Base-by-base conservation (phyloP, 768 basidiomycete genomes). In the Mrakia frigida region DNA sequence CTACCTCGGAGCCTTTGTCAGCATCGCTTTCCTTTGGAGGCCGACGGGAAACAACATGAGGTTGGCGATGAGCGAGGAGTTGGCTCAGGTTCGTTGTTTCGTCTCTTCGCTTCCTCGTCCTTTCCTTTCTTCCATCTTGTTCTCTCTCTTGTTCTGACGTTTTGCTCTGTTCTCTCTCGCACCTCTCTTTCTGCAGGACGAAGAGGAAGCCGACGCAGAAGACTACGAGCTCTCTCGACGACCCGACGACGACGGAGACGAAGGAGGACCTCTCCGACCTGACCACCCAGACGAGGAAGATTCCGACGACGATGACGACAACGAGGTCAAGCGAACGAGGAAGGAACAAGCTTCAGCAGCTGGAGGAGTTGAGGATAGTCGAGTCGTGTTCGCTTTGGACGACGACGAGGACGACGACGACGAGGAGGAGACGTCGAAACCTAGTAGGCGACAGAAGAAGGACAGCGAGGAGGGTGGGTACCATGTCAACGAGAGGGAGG, bases 31-130 rank as follows among this genome's bases (percentile, higher is more conserved):
- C 84, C 86, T 98, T 39, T 99, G 97, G 96, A 88, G 94, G 50
- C 97, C 97, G 37, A 90, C 91, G n/a, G 88, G 82, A 3, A 80
- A 83, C 79, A 84, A 84, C 78, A 65, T 81, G 59, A 82, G 80
- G 82, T 89, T 99, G 78, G 90, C 93, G 50, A 94, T 98, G 91
- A 95, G 93, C 35, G 95, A 98, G 79, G 97, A 99, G 85, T 84
- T 98, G 72, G 93, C 97, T 50, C 46, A 50, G 46, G 46, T 50
- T 50, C 46, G 46, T 50, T 21, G n/a, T n/a, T n/a, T n/a, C n/a
- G n/a, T n/a, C n/a, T n/a, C n/a, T n/a, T n/a, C n/a, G n/a, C n/a
- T n/a, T 2, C 18, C 1, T 21, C 18, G 16, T 18, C 46, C 2
- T 50, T 2, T 14, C 2, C 18, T 18, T 50, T 14, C 18, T 50